phyloP scores from a whole-genome alignment of 805 yeast genomes.

The Lachancea fermentati region DNA sequence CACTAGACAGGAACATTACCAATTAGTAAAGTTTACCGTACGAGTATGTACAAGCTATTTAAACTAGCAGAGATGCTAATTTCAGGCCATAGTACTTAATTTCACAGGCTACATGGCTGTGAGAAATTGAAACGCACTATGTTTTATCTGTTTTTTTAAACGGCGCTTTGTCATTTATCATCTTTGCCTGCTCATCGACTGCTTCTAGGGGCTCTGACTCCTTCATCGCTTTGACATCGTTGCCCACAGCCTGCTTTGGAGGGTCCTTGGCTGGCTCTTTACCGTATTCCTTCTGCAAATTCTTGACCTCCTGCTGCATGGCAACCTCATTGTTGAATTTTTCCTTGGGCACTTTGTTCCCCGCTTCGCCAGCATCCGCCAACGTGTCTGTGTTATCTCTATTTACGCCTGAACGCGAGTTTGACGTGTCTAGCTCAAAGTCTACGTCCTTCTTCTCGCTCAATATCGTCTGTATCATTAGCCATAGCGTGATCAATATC shows the following conservation, averaged over 20 bases:
- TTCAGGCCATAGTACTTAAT: neutral
- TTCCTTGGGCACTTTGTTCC: slow-evolving; percentile 17
- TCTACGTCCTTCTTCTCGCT: slow-evolving; percentile 18
- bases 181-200: slow-evolving; percentile 10
- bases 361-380: slow-evolving; percentile 14
- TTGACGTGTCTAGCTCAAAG: slow-evolving; percentile 26
- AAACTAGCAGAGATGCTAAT: too few species aligned
- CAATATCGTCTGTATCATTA: slow-evolving; percentile 28
- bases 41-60: slow-evolving; percentile 3
- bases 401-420: slow-evolving; percentile 5
- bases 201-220: slow-evolving; percentile 4
- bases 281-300: slow-evolving; percentile 22
- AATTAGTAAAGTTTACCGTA: slow-evolving; percentile 1
- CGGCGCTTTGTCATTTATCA: slow-evolving; percentile 12
- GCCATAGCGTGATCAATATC: slow-evolving; percentile 31
- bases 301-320: slow-evolving; percentile 25
- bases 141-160: slow-evolving; percentile 9
- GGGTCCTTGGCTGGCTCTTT: slow-evolving; percentile 5
- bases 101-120: slow-evolving; percentile 1
- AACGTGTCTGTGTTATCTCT: slow-evolving; percentile 14
- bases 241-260: slow-evolving; percentile 9
- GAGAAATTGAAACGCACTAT: neutral
- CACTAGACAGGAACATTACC: slow-evolving; percentile 35
- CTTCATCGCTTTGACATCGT: slow-evolving; percentile 11
- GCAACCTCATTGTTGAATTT: slow-evolving; percentile 29